These are phyloP conservation scores for Pogostemon cablin DNA, from an alignment of 257 asterid species.

Conservation along the genomic window DNA sequence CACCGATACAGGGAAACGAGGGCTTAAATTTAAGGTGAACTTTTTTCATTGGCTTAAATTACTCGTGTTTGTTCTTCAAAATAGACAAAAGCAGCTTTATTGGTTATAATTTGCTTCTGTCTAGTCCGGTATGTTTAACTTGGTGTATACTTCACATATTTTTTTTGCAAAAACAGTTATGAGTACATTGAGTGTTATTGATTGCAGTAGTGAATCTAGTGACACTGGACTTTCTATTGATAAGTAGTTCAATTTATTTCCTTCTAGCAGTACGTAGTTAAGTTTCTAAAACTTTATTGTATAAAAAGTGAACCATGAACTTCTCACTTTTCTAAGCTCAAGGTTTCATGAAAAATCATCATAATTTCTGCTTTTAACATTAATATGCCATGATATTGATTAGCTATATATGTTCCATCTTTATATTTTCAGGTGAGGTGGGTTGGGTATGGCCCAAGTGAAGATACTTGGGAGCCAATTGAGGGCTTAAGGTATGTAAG, in stretches of 20 bases:
- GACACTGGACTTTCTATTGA: too few species aligned
- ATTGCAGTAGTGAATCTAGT: too few species aligned
- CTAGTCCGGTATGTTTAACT: too few species aligned
- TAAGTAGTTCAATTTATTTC: too few species aligned
- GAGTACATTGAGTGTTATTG: too few species aligned
- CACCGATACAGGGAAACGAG: constrained; percentile 41
- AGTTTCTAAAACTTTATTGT: not conserved
- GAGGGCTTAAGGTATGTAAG: constrained; percentile 40
- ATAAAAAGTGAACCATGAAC: constrained; percentile 14
- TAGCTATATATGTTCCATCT: constrained; percentile 15
- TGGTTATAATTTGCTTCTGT: too few species aligned
- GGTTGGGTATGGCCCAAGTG: constrained; percentile 52
- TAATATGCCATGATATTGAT: not conserved
- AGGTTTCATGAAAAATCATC: constrained; percentile 9
- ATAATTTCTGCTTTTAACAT: constrained; percentile 8
- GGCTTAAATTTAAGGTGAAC: constrained; percentile 47
- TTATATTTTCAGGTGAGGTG: constrained; percentile 50
- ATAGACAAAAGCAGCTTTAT: constrained; percentile 15
- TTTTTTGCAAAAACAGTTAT: too few species aligned
- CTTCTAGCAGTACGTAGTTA: not conserved
- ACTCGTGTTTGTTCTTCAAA: constrained; percentile 7
- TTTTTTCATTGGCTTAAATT: constrained; percentile 25
- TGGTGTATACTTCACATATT: not conserved
- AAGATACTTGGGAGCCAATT: constrained; percentile 61
- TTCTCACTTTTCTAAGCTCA: not conserved